These are phyloP conservation scores for Ceratocystis colombiana DNA, from an alignment of 2,329 filamentous ascomycete genomes.

Conservation along the genomic window DNA sequence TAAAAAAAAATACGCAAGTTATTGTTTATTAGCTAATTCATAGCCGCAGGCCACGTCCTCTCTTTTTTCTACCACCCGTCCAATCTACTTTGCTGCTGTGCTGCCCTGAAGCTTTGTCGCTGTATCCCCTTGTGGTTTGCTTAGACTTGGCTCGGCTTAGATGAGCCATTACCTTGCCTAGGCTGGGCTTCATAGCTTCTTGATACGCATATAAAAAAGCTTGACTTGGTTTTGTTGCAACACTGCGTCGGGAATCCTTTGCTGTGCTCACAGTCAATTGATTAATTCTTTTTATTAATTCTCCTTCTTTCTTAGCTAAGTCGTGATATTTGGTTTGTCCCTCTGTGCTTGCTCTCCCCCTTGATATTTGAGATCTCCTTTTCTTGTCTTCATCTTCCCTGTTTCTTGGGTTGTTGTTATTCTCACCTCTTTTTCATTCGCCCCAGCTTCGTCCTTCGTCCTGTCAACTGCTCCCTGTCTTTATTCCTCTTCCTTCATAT, in stretches of 20 bases:
- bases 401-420: neutral
- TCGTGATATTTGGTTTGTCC: neutral
- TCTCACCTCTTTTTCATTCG: slow-evolving; percentile 1
- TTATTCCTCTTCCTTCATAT: slow-evolving; percentile 7
- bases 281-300: neutral
- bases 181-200: neutral
- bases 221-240: neutral
- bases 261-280: neutral
- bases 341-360: neutral
- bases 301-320: neutral
- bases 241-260: neutral
- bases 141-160: no score
- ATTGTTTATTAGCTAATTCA: no score
- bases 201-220: neutral
- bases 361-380: neutral
- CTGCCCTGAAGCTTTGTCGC: no score
- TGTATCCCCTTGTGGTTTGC: no score
- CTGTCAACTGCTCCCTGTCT: slow-evolving; percentile 7
- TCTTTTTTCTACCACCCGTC: no score
- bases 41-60: no score
- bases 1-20: no score
- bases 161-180: neutral
- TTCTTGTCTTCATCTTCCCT: neutral
- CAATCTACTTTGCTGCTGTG: no score
- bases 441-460: neutral